These are phyloP conservation scores for Phenoliferia sp. DNA, from an alignment of 1,284 basidiomycete species.

Conservation along the genomic window DNA sequence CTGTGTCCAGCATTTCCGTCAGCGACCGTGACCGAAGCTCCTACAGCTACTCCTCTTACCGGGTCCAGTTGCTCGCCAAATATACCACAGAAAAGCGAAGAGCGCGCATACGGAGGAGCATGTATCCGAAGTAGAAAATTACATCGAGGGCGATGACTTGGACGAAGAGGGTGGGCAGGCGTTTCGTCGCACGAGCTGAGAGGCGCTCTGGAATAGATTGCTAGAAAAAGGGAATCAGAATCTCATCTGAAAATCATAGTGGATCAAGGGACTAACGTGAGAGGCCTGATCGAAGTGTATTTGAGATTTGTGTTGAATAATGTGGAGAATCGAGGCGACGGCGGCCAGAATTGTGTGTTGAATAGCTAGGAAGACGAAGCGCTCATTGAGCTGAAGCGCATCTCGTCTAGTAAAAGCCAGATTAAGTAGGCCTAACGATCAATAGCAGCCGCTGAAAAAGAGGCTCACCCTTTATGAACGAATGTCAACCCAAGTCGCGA, in stretches of 20 bases:
- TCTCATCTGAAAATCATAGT: too few relatives aligned
- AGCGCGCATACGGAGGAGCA: conserved; percentile 25
- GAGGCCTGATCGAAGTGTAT: conserved; percentile 24
- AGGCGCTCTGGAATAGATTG: conserved; percentile 34
- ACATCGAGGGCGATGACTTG: conserved; percentile 22
- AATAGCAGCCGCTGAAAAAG: too few relatives aligned
- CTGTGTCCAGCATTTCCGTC: conserved; percentile 1
- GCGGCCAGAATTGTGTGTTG: conserved; percentile 16
- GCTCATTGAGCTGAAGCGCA: conserved; percentile 29
- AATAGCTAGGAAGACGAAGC: conserved; percentile 24
- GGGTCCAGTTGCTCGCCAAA: conserved; percentile 21
- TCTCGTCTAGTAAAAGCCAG: neutral
- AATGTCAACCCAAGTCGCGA: conserved; percentile 15
- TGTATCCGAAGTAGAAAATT: conserved; percentile 26
- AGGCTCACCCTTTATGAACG: conserved; percentile 28
- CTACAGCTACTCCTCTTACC: conserved; percentile 4
- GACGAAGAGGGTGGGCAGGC: conserved; percentile 5
- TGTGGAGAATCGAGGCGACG: conserved; percentile 13
- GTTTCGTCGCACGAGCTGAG: neutral
- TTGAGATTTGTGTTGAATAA: conserved; percentile 19
- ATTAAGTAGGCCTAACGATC: neutral
- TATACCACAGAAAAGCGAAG: conserved; percentile 31
- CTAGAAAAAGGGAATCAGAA: neutral
- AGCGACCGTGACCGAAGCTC: neutral
- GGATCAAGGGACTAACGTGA: conserved; percentile 6